Conservation (phyloP, 2,329 filamentous ascomycete species). For the Ciborinia camelliae region DNA sequence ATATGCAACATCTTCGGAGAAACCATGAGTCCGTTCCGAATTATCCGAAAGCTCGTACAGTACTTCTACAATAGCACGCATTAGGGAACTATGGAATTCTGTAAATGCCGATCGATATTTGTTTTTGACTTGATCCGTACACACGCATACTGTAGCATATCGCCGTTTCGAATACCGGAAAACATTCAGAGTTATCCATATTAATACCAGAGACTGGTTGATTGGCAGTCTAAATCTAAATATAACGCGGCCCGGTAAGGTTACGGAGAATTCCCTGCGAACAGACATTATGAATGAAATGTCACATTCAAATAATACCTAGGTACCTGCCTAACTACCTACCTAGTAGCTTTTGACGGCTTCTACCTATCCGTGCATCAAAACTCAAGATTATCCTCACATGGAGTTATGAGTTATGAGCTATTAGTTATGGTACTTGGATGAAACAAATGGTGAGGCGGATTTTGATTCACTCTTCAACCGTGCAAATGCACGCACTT, state of each 20-base stretch:
- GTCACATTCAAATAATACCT: not conserved
- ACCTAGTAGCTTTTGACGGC: too few species aligned
- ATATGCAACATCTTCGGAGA: not conserved
- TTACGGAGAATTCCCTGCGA: not conserved
- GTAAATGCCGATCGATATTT: not conserved
- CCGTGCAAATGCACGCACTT: not conserved
- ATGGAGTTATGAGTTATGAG: too few species aligned
- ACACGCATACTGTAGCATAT: not conserved
- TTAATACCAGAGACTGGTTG: too few species aligned
- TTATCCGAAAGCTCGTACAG: too few species aligned
- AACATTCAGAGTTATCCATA: too few species aligned
- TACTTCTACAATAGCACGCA: not conserved
- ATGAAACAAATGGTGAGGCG: constrained; percentile 18
- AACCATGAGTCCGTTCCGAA: too few species aligned
- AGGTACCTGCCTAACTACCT: too few species aligned
- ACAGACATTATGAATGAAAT: not conserved
- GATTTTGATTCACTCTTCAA: constrained; percentile 10
- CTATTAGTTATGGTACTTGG: too few species aligned
- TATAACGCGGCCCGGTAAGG: not conserved
- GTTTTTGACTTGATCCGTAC: not conserved
- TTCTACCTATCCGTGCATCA: constrained; percentile 11
- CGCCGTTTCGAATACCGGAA: not conserved
- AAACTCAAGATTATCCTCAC: not conserved
- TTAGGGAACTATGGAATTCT: too few species aligned
- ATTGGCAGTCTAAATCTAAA: not conserved